Percentiles rank a stretch among this genome's conserved stretches.
phyloP scores from a whole-genome alignment of 2,329 filamentous ascomycete genomes.

The Tolypocladium tropicale region DNA sequence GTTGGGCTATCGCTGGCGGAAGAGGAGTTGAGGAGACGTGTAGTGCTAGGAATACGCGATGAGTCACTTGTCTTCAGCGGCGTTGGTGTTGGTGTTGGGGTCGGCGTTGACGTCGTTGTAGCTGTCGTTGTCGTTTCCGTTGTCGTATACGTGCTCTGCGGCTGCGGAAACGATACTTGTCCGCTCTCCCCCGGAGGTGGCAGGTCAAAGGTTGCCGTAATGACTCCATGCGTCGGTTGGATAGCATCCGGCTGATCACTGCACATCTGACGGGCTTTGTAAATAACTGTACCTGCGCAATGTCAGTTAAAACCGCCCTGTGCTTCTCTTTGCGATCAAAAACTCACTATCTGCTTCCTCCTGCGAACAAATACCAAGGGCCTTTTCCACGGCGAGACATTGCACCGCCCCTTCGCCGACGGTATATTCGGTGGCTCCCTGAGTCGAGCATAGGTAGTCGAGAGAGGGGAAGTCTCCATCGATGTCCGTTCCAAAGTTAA shows the following conservation, averaged over 20 bases:
- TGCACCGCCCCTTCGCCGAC: conserved; percentile 61
- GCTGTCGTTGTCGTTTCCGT: background rate
- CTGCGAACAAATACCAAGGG: conserved; percentile 39
- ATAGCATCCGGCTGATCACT: conserved; percentile 35
- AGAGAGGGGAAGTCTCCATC: conserved; percentile 44
- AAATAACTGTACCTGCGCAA: conserved; percentile 23
- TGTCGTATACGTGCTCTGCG: conserved; percentile 1
- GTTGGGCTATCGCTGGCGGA: background rate
- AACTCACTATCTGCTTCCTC: conserved; percentile 26
- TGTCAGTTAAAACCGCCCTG: background rate
- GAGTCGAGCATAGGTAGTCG: conserved; percentile 52
- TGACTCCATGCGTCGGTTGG: conserved; percentile 45
- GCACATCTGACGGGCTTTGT: conserved; percentile 51
- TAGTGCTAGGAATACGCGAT: conserved; percentile 3
- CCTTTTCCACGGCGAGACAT: conserved; percentile 48
- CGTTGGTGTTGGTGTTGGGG: no score
- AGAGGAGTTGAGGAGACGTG: background rate
- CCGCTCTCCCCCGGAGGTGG: conserved; percentile 15
- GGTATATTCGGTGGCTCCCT: conserved; percentile 52
- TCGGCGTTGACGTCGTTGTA: no score
- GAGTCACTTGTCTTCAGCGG: conserved; percentile 1
- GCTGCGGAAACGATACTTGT: conserved; percentile 15
- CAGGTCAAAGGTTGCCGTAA: conserved; percentile 45
- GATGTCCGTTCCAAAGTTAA: conserved; percentile 40
- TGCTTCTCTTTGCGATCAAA: background rate